Conservation (phyloP, 768 basidiomycete species). For the Mycena albidolilacea region DNA sequence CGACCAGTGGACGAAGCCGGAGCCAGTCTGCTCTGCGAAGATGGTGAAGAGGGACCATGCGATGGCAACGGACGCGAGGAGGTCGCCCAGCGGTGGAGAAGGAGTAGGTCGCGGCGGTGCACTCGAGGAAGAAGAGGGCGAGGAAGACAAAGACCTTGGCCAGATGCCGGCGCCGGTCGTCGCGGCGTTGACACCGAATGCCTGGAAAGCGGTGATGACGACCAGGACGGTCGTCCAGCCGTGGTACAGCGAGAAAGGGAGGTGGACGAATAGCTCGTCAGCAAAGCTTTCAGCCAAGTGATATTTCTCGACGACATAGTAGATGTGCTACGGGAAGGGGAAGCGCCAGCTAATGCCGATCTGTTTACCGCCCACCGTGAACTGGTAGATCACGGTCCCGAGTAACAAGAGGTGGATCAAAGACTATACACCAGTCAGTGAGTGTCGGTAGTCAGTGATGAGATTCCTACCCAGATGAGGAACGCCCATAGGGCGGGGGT, state of each 20-base stretch:
- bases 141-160: conserved; percentile 97
- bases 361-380: conserved; percentile 82
- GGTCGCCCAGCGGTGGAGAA: conserved; percentile 91
- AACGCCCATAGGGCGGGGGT: conserved; percentile 97
- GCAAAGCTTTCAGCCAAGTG: conserved; percentile 73
- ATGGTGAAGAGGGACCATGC: conserved; percentile 96
- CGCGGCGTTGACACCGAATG: conserved; percentile 86
- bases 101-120: conserved; percentile 93
- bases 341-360: conserved; percentile 92
- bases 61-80: conserved; percentile 93
- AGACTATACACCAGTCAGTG: conserved; percentile 49
- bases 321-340: conserved; percentile 88
- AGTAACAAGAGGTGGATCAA: conserved; percentile 92
- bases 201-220: conserved; percentile 87
- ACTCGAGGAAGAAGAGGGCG: conserved; percentile 92
- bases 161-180: conserved; percentile 81
- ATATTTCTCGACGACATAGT: conserved; percentile 94
- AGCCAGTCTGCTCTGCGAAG: conserved; percentile 79
- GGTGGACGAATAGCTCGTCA: conserved; percentile 93
- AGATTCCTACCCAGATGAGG: conserved; percentile 74
- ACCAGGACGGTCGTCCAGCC: conserved; percentile 93
- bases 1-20: conserved; percentile 91
- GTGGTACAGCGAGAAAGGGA: conserved; percentile 97
- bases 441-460: too few relatives aligned
- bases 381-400: conserved; percentile 92